These are phyloP conservation scores for Ustilago sp. DNA, from an alignment of 1,284 basidiomycete species.

Conservation along the genomic window DNA sequence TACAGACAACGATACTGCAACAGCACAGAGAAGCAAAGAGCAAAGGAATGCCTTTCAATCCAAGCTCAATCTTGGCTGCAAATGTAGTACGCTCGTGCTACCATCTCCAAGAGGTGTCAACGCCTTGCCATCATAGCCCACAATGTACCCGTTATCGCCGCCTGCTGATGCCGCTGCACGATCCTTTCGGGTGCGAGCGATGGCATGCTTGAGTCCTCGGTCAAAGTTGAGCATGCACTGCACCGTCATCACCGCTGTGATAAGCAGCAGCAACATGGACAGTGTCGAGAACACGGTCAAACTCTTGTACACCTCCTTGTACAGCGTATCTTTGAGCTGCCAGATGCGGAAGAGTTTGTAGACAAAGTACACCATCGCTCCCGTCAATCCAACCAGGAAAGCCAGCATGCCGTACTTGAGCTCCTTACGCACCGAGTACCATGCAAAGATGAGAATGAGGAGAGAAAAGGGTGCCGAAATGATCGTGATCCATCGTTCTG, in stretches of 20 bases:
- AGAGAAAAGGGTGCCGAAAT: constrained; percentile 57
- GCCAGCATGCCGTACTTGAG: constrained; percentile 51
- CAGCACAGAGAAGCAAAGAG: neutral
- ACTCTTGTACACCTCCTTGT: constrained; percentile 64
- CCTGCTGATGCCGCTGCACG: constrained; percentile 24
- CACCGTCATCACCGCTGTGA: constrained; percentile 53
- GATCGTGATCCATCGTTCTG: constrained; percentile 59
- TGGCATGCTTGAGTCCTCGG: constrained; percentile 57
- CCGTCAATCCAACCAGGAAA: constrained; percentile 52
- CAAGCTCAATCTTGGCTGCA: constrained; percentile 50
- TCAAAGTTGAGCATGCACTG: constrained; percentile 63
- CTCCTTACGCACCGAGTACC: constrained; percentile 59
- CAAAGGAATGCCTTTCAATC: constrained; percentile 18
- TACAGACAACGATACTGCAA: constrained; percentile 5
- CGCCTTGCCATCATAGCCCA: constrained; percentile 51
- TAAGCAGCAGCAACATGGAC: constrained; percentile 53
- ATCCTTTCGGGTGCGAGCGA: constrained; percentile 42
- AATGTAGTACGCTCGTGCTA: constrained; percentile 52
- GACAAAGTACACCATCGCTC: constrained; percentile 60
- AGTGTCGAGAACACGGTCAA: constrained; percentile 62
- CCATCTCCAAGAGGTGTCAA: constrained; percentile 44
- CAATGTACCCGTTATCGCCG: constrained; percentile 32
- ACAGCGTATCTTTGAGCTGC: constrained; percentile 44
- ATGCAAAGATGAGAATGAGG: constrained; percentile 56
- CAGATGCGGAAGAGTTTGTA: constrained; percentile 64